These are phyloP conservation scores for Paramecium pentaurelia DNA, from an alignment of 73 alveolate species.

Conservation along the genomic window DNA sequence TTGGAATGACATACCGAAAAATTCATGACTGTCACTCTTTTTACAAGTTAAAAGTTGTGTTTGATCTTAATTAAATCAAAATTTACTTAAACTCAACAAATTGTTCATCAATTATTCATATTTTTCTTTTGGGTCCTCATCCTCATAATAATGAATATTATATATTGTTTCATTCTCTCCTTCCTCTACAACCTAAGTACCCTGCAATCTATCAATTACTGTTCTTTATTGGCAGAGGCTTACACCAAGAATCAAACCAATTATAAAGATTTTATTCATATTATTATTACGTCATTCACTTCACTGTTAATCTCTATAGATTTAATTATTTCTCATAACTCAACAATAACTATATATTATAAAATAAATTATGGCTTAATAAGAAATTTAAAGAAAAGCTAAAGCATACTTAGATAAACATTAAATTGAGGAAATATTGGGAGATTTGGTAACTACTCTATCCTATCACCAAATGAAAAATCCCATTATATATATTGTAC, in stretches of 20 bases:
- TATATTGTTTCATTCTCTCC: not conserved
- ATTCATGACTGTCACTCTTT: not conserved
- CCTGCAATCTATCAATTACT: not conserved
- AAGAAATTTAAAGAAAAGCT: slow-evolving; percentile 11
- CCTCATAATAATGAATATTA: not conserved
- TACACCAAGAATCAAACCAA: not conserved
- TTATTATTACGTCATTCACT: not conserved
- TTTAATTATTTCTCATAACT: not conserved
- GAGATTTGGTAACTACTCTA: not conserved
- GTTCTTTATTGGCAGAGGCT: not conserved
- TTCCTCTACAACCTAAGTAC: not conserved
- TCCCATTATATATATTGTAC: slow-evolving; percentile 31
- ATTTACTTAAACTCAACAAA: slow-evolving; percentile 6
- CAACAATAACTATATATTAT: not conserved
- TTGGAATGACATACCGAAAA: slow-evolving; percentile 10
- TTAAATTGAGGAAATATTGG: slow-evolving; percentile 28
- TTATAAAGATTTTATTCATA: slow-evolving; percentile 7
- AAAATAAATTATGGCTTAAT: slow-evolving; percentile 8
- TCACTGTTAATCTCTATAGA: not conserved
- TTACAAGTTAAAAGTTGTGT: not conserved
- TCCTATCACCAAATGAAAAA: slow-evolving; percentile 8
- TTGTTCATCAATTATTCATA: not conserved
- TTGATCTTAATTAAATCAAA: not conserved
- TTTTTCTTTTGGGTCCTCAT: not conserved
- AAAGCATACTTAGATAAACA: slow-evolving; percentile 27